phyloP scores from a whole-genome alignment of 2,329 filamentous ascomycete genomes.

The Fusarium sp. region DNA sequence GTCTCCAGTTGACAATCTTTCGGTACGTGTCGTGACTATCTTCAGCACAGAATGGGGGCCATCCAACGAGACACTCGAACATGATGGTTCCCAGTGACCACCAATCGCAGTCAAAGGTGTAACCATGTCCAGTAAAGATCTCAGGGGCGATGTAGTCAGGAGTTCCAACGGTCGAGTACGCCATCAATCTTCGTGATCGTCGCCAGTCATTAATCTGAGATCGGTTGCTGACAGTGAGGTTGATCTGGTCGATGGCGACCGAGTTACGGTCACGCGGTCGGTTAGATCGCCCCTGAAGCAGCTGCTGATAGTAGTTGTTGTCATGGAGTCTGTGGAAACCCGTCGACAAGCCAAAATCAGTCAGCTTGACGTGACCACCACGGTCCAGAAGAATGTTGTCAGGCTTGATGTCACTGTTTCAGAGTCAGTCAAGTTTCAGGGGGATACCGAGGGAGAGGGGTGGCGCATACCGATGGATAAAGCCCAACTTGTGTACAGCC shows the following conservation, averaged over 20 bases:
- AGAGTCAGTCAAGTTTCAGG: constrained; percentile 21
- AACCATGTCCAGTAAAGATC: constrained; percentile 96
- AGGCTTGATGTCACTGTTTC: constrained; percentile 91
- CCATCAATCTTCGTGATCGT: constrained; percentile 93
- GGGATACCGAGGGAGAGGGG: not conserved
- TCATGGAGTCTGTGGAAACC: constrained; percentile 98
- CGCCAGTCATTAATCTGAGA: constrained; percentile 99
- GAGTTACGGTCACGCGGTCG: constrained; percentile 87
- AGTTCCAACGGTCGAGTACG: constrained; percentile 97
- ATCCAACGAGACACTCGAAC: constrained; percentile 98
- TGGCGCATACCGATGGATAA: constrained; percentile 90
- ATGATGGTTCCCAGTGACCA: constrained; percentile 99
- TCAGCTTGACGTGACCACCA: constrained; percentile 96
- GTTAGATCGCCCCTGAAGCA: constrained; percentile 83
- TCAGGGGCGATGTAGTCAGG: constrained; percentile 99
- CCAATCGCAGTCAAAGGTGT: constrained; percentile 98
- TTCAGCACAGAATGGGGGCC: constrained; percentile 98
- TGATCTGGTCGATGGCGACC: constrained; percentile 97
- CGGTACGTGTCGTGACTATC: constrained; percentile 98
- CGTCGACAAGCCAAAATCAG: constrained; percentile 96
- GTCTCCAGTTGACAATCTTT: constrained; percentile 99
- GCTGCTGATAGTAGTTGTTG: constrained; percentile 97
- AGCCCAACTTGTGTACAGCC: constrained; percentile 96
- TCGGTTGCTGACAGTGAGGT: constrained; percentile 96
- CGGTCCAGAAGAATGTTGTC: constrained; percentile 98